Percentiles rank a stretch among this genome's conserved stretches.
phyloP scores from a whole-genome alignment of 257 asterid genomes.

The Solanum habrochaites region DNA sequence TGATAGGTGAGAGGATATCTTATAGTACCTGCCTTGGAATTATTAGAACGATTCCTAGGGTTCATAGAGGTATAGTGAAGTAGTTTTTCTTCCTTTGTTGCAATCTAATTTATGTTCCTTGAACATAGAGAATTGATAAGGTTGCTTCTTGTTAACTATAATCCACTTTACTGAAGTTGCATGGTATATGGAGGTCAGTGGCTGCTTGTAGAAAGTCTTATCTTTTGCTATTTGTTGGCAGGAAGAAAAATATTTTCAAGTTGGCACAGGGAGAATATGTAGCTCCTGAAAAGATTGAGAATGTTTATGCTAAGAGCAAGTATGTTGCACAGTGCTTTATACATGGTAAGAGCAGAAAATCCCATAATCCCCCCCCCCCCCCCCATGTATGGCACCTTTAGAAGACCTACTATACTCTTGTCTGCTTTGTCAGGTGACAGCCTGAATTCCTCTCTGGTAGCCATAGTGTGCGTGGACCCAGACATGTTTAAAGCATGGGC shows the following conservation, averaged over 20 bases:
- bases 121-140: background rate
- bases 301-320: slow-evolving; percentile 81
- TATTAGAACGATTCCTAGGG: background rate
- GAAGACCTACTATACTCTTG: background rate
- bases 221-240: slow-evolving; percentile 11
- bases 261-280: slow-evolving; percentile 93
- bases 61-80: background rate
- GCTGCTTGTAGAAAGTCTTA: background rate
- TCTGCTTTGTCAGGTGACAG: slow-evolving; percentile 41
- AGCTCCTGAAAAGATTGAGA: slow-evolving; percentile 94
- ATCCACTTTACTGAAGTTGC: background rate
- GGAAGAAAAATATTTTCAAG: slow-evolving; percentile 94
- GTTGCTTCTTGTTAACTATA: background rate
- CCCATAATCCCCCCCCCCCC: background rate
- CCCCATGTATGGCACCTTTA: background rate
- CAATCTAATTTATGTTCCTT: background rate
- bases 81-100: background rate
- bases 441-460: slow-evolving; percentile 54
- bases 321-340: slow-evolving; percentile 81
- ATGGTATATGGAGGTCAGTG: background rate
- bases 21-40: background rate
- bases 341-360: slow-evolving; percentile 39
- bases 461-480: slow-evolving; percentile 47
- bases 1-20: slow-evolving; percentile 43
- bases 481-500: slow-evolving; percentile 59